Conservation (phyloP, 169 alveolate genomes). For the Eimeria praecox region DNA sequence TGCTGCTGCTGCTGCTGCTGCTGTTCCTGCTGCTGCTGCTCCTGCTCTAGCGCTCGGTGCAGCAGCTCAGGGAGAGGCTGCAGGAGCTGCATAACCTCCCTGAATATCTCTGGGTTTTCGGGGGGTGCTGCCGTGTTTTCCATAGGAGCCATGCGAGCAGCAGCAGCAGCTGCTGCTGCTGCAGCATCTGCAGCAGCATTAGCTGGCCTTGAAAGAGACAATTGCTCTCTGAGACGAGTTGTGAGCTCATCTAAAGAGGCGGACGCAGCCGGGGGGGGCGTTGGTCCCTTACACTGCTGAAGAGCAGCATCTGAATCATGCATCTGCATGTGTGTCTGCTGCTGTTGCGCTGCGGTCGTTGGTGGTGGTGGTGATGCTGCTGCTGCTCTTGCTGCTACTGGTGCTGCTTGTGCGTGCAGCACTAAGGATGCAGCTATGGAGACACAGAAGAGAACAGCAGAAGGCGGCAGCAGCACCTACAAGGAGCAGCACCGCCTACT, state of each 20-base stretch:
- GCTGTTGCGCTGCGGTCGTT: not conserved
- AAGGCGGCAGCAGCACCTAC: not conserved
- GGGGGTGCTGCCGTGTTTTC: not conserved
- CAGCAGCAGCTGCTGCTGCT: constrained; percentile 23
- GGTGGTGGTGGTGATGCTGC: too few relatives aligned
- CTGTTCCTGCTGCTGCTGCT: constrained; percentile 43
- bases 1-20: constrained; percentile 68
- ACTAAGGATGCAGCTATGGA: not conserved
- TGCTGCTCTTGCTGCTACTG: not conserved
- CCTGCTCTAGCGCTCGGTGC: constrained; percentile 41
- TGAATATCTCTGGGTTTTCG: not conserved
- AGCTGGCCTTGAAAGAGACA: not conserved
- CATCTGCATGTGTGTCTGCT: constrained; percentile 38
- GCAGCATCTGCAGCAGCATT: constrained; percentile 12
- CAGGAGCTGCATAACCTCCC: constrained; percentile 18
- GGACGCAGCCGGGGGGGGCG: constrained; percentile 20
- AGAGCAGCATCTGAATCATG: not conserved
- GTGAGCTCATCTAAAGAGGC: not conserved
- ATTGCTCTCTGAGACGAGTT: not conserved
- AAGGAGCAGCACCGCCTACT: not conserved
- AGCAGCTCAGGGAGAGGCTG: constrained; percentile 48
- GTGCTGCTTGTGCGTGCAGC: not conserved
- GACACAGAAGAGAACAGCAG: constrained; percentile 19
- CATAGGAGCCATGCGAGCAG: not conserved
- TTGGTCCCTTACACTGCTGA: not conserved